Evolutionary conservation across 2,329 filamentous ascomycete genomes (phyloP), one percentile per base, ranked within the genome.

Genomic region (Epichloe gansuensis): DNA sequence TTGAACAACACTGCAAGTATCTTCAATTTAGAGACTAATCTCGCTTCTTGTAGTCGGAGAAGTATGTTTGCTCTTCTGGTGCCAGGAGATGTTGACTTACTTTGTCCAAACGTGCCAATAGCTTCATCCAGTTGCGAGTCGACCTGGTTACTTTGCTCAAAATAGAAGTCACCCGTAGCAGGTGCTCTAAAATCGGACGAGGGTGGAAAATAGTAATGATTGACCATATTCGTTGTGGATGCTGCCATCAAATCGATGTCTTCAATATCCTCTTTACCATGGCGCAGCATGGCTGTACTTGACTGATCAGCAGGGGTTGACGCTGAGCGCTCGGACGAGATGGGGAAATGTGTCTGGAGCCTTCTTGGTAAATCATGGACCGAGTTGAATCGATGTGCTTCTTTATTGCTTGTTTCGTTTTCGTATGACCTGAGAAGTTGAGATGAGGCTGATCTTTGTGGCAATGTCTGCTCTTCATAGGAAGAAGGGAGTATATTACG

Each of bases 101-200:
- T 52, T 34, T 52, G 50, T 41, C 50, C 50, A 47, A 52, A 52
- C 1, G 45, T 47, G 25, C 50, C 50, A 47, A 52, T 46, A 8
- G 38, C 50, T 47, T 52, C 50, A 31, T 47, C 50, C n/a, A 52
- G 11, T 5, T 52, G 50, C 5, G 44, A 52, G 44, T 52, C 50
- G 12, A 47, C 50, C 34, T 52, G 50, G 9, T 52, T 5, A 13
- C 50, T 37, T 8, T 52, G 43, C 38, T 52, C 50, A 25, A 35
- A 38, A 23, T 47, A 52, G 28, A 47, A 46, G 44, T 52, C 39
- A 21, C 37, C 44, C 35, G 45, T 47, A 21, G 46, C 17, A 4
- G 46, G 46, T 31, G 12, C 12, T 38, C n/a, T 48, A 15, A 39
- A 37, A 34, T 39, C 46, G 4, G 11, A 38, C 28, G 25, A 21